These are phyloP conservation scores for Anisodus tanguticus DNA, from an alignment of 257 asterid genomes.

Conservation along the genomic window DNA sequence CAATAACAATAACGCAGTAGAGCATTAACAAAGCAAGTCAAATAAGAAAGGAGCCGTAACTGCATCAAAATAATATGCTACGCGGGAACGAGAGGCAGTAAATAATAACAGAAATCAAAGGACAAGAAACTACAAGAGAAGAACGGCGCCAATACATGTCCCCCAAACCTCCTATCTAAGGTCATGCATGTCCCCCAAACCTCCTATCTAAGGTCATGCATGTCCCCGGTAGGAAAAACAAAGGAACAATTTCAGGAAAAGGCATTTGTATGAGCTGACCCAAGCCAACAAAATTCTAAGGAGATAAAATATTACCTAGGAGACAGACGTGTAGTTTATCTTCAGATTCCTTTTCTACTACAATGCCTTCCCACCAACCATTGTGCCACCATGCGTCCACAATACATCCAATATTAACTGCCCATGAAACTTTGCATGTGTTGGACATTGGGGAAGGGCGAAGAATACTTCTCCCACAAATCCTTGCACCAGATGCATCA, in stretches of 20 bases:
- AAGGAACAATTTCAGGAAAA: background rate
- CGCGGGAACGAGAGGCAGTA: too few species aligned
- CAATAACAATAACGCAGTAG: too few species aligned
- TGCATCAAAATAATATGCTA: too few species aligned
- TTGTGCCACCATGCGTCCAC: slow-evolving; percentile 91
- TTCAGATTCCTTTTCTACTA: slow-evolving; percentile 56
- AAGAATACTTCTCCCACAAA: slow-evolving; percentile 61
- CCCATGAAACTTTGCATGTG: slow-evolving; percentile 35
- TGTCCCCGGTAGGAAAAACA: background rate
- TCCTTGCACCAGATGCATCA: slow-evolving; percentile 59
- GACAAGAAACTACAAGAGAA: too few species aligned
- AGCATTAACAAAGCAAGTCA: too few species aligned
- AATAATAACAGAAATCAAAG: too few species aligned
- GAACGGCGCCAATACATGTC: too few species aligned
- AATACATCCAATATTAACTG: slow-evolving; percentile 51
- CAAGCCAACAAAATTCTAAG: background rate
- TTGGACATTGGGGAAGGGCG: slow-evolving; percentile 52
- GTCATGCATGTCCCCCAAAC: too few species aligned
- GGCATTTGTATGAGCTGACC: background rate
- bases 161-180: too few species aligned
- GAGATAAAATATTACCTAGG: slow-evolving; percentile 54
- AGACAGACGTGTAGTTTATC: slow-evolving; percentile 56
- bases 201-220: too few species aligned
- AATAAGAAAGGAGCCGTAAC: too few species aligned
- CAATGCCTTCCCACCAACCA: slow-evolving; percentile 98